Base-by-base conservation (phyloP, 495 filamentous ascomycete genomes). In the Aspergillus cavernicola region DNA sequence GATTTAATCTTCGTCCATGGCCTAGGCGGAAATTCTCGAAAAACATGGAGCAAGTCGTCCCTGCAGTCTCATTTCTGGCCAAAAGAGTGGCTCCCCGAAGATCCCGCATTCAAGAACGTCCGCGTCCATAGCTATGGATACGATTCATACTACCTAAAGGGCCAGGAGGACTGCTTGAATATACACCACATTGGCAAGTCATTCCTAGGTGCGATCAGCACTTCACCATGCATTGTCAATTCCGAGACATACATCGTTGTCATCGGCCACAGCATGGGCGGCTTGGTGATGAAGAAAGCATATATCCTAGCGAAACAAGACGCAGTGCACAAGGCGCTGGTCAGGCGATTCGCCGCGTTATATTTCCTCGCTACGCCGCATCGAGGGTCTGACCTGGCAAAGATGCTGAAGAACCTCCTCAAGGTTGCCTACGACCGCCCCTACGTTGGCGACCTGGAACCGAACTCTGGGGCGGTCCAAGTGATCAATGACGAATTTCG, bases 341-440 rank as follows among this genome's bases (percentile, higher is more conserved):
- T 56, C 6, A 35, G 41, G 6, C 65, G 73, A 16, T 39, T 82
- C 16, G 67, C 71, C 11, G 62, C 67, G 1, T 71, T 82, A 2
- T 71, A 72, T 53, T 83, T 82, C 59, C 56, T 82, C 1, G 76
- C 65, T 0, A 81, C 79, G 4, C 80, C 80, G 4, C 78, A 82
- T 52, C 56, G 73, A 23, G 80, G 79, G 4, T 71, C 77, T 0
- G 66, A 79, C 42, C 58, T 65, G 28, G 80, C 78, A 2, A 40
- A 66, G 20, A 43, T 68, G 0, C 61, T 81, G 6, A 67, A 68
- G 1, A 70, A 65, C 22, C 65, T 79, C 19, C 55, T 79, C 18
- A 33, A 33, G 31, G 31, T 33, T 10, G 11, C 31, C 4, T 33
- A 9, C 31, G 31, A 33, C 31, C 31, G 31, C 31, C 4, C 31